Evolutionary conservation across 1,139 yeast species (phyloP), one percentile per base, ranked within the genome.

Genomic region (Debaryomycetaceae sp.): DNA sequence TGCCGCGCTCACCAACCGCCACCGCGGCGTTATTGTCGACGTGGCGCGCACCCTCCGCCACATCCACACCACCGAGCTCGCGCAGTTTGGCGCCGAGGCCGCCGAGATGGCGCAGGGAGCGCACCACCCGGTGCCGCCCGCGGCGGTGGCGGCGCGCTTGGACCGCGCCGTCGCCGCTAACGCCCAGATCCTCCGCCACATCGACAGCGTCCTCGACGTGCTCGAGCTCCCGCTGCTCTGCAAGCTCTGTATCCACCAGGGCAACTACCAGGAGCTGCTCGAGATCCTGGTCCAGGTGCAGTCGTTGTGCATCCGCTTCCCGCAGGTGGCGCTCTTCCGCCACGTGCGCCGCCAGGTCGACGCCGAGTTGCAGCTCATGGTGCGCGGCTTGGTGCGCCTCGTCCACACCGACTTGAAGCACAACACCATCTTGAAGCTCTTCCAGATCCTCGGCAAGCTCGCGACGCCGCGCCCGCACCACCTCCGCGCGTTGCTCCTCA

Each of bases 201-300:
- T 86, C 42, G 91, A 82, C 39, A 72, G 78, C 18, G 67, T 88
- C 8, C 74, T 83, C 39, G 95, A 85, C 45, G 69, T 88, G 8
- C 62, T 89, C 39, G 95, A 86, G 48, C 61, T 91, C 19, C 97
- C 97, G 0, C 71, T 93, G 2, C 56, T 89, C 32, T 79, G 93
- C 25, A 71, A 78, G 34, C 76, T 89, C n/a, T 85, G 96, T 54
- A 85, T 88, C 5, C 66, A 76, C 32, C 83, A 83, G 33, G 96
- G 96, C 0, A 84, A 84, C 49, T 91, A 88, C 50, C 84, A 88
- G 25, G 96, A 88, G 46, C 88, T 96, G 5, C 69, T 89, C 22
- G 95, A 85, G 43, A 73, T 84, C 12, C 79, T 86, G 12, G 71
- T 81, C 27, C 77, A 83, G 47, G 75, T 83, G 0, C 73, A 78